Evolutionary conservation across 192 early-diverging fungal species (phyloP).

Genomic region (Coemansia sp.): DNA sequence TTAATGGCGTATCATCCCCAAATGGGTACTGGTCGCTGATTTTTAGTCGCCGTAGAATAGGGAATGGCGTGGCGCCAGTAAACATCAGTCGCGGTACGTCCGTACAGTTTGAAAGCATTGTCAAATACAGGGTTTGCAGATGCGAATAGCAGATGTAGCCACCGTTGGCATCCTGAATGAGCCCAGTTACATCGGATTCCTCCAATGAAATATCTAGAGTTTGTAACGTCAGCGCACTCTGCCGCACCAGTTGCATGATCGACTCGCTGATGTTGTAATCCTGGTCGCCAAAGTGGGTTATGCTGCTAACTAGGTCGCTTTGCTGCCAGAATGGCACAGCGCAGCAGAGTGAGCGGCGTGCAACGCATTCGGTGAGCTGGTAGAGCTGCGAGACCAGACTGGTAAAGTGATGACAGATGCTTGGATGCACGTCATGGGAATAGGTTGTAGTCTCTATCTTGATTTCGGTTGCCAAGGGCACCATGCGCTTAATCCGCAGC

Average conservation of each 20-base stretch:
- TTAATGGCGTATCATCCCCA: constrained; percentile 3
- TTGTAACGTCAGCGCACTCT: not conserved
- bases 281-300: not conserved
- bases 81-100: not conserved
- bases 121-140: not conserved
- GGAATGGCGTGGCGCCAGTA: not conserved
- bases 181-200: not conserved
- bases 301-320: not conserved
- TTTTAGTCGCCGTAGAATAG: not conserved
- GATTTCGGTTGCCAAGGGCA: not conserved
- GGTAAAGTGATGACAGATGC: not conserved
- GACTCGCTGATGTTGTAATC: not conserved
- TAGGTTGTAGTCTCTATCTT: not conserved
- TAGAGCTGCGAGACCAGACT: constrained; percentile 5
- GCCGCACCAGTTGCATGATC: not conserved
- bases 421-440: not conserved
- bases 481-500: not conserved
- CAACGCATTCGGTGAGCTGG: not conserved
- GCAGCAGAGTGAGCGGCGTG: not conserved
- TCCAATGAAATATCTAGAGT: not conserved
- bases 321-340: not conserved
- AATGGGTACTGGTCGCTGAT: not conserved
- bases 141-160: not conserved
- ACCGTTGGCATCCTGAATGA: not conserved
- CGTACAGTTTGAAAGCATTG: not conserved